phyloP scores from a whole-genome alignment of 139 green algal species.

The Coccomyxa sp. region DNA sequence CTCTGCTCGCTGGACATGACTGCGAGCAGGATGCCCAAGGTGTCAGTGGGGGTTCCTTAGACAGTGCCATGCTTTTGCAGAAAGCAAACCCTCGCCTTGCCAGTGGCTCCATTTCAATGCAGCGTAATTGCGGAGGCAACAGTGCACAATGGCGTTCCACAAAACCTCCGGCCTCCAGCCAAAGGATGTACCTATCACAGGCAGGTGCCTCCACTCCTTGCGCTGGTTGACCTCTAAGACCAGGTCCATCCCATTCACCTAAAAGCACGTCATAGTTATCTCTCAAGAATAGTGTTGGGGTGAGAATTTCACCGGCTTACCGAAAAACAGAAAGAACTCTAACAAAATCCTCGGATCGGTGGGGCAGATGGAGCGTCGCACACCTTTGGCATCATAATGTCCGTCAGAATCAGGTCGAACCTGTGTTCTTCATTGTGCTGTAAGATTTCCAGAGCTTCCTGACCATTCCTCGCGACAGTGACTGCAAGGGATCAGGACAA shows the following conservation, averaged over 20 bases:
- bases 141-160: too few species aligned
- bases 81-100: background rate
- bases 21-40: background rate
- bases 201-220: constrained; percentile 6
- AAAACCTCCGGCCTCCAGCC: background rate
- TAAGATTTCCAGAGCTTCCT: constrained; percentile 11
- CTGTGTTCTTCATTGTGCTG: background rate
- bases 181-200: constrained; percentile 16
- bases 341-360: too few species aligned
- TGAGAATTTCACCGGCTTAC: background rate
- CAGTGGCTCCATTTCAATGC: too few species aligned
- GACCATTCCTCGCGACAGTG: constrained; percentile 11
- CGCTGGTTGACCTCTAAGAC: constrained; percentile 1
- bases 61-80: background rate
- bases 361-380: background rate
- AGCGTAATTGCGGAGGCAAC: too few species aligned
- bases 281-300: background rate
- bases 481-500: constrained; percentile 3
- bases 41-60: background rate
- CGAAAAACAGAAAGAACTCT: background rate
- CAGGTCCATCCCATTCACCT: constrained; percentile 20
- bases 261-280: background rate
- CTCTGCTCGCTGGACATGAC: constrained; percentile 13
- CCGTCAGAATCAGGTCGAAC: constrained; percentile 18
- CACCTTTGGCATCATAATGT: constrained; percentile 22